These are phyloP conservation scores for Fragaria iinumae DNA, from an alignment of 306 rosid species.

Conservation along the genomic window DNA sequence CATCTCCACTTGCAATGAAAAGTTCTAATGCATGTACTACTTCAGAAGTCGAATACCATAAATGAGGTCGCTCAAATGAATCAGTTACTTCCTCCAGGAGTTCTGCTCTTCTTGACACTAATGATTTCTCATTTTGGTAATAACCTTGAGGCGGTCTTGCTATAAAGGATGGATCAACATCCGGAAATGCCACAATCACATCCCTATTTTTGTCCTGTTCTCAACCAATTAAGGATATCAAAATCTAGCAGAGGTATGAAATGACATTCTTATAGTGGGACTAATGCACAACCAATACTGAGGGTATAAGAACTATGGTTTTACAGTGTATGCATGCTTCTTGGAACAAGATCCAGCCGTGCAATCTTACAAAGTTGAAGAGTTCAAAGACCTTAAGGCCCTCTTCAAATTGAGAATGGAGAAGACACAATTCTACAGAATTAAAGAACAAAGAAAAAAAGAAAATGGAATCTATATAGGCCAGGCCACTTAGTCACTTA, in stretches of 20 bases:
- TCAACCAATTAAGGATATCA: slow-evolving; percentile 12
- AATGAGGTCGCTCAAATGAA: slow-evolving; percentile 69
- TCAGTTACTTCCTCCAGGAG: slow-evolving; percentile 39
- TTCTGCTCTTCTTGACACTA: slow-evolving; percentile 25
- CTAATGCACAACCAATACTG: background rate
- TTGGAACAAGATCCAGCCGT: background rate
- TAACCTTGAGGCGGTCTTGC: slow-evolving; percentile 28
- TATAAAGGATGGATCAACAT: slow-evolving; percentile 71
- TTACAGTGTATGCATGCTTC: background rate
- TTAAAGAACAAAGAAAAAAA: background rate
- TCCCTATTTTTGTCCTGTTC: slow-evolving; percentile 91
- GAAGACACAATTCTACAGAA: background rate
- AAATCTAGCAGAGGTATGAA: slow-evolving; percentile 11
- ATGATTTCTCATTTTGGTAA: slow-evolving; percentile 24
- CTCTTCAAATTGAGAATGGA: background rate
- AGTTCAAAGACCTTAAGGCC: background rate
- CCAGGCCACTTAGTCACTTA: slow-evolving; percentile 37
- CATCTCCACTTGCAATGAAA: slow-evolving; percentile 61
- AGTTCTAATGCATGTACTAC: slow-evolving; percentile 68
- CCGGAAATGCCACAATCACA: slow-evolving; percentile 83
- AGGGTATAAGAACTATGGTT: background rate
- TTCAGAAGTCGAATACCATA: slow-evolving; percentile 87
- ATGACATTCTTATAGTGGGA: background rate
- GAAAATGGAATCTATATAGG: background rate
- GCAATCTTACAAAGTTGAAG: background rate